Evolutionary conservation across 2,329 filamentous ascomycete species (phyloP), one percentile per base, ranked within the genome.

Genomic region (Alternaria incomplexa): DNA sequence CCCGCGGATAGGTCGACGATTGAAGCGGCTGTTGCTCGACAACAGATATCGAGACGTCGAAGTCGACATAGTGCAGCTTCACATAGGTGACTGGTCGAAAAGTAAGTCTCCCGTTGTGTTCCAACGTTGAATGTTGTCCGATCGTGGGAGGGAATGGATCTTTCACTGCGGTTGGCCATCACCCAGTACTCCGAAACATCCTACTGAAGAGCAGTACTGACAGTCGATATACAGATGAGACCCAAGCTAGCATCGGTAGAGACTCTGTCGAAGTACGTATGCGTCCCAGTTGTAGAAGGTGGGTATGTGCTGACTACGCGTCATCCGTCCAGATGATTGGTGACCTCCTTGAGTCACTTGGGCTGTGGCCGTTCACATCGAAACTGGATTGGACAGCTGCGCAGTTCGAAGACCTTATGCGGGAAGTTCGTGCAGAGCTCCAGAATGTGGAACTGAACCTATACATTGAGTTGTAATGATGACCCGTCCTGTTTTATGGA

Each of bases 1-100:
- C 61, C 75, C 79, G 12, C 69, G 78, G 25, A 72, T 79, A 40
- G 79, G 75, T 13, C 69, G 72, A 36, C 68, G 72, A 20, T 60
- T 81, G 25, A 67, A 71, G 40, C 63, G 68, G 20, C 56, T 76
- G 23, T 69, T 81, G 61, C 61, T 63, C 5, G 72, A 75, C 22
- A 76, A 77, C 15, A 73, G 75, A 4, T 68, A 79, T 30, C 62
- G 64, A 30, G 73, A 81, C 53, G 73, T 81, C 13, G 64, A 67
- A 28, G 70, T 73, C 6, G 58, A 68, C 20, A 71, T 72, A 3
- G 66, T 75, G 50, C 72, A 75, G 46, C 50, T 81, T 8, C 80
- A 79, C 1, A 79, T 81, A 61, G 80, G 80, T 20, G 73, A 59
- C 25, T 81, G 80, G 80, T 62, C 72, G 47, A 32, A 68, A 71